A percentile compares a stretch with the other conserved stretches of the same genome.
Conservation (phyloP, 1,284 basidiomycete genomes). For the Porodaedalea pini region DNA sequence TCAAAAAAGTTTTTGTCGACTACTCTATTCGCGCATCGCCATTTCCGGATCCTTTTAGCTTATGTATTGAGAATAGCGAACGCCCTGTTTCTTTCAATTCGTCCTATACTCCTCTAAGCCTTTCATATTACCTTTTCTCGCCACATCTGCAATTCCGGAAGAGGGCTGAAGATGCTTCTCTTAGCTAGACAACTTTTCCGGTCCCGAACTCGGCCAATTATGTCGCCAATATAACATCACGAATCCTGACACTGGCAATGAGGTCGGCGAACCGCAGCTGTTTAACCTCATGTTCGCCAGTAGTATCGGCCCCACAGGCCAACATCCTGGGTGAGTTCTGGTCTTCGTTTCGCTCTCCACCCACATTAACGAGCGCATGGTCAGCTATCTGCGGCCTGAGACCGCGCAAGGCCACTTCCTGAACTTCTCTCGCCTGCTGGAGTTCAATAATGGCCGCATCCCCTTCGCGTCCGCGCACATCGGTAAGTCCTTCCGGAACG, state of each 20-base stretch:
- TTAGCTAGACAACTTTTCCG: constrained; percentile 94
- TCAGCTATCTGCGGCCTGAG: constrained; percentile 91
- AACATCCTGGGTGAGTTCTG: constrained; percentile 79
- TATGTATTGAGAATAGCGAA: background rate
- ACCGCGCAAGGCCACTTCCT: constrained; percentile 99
- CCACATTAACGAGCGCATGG: background rate
- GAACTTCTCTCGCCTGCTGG: constrained; percentile 95
- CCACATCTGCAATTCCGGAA: background rate
- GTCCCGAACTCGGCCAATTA: constrained; percentile 84
- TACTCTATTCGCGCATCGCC: constrained; percentile 1
- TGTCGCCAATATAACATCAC: constrained; percentile 81
- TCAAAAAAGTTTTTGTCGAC: no score
- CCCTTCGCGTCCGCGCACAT: constrained; percentile 98
- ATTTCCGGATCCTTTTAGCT: no score
- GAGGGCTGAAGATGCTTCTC: constrained; percentile 3
- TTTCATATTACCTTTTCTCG: background rate
- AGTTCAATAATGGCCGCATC: constrained; percentile 96
- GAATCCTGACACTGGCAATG: constrained; percentile 92
- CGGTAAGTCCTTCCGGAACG: constrained; percentile 95
- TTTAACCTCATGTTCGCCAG: constrained; percentile 99
- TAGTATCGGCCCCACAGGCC: constrained; percentile 96
- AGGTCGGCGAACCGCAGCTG: constrained; percentile 87
- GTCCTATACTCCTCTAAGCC: background rate
- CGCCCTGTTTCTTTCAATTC: background rate
- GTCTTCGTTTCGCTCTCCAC: constrained; percentile 2